A percentile compares a stretch with the other conserved stretches of the same genome.
Evolutionary conservation across 257 asterid genomes (phyloP).

Genomic region (Ilex asprella): DNA sequence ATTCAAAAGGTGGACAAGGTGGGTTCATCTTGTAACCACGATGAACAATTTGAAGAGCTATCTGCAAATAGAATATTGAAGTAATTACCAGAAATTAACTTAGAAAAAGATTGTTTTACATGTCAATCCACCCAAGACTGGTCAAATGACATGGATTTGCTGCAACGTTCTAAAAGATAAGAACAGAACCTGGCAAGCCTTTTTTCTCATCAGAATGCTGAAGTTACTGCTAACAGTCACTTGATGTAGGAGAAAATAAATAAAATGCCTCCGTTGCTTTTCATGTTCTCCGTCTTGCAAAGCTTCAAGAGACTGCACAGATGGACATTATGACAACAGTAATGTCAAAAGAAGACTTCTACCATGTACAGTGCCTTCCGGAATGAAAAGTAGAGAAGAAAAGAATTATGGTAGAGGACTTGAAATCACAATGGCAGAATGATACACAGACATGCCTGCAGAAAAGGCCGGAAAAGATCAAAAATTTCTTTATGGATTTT

Average conservation of each 20-base stretch:
- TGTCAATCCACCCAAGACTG: too few relatives aligned
- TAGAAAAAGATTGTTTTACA: background rate
- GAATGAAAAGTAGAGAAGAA: background rate
- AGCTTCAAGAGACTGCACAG: constrained; percentile 90
- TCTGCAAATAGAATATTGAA: constrained; percentile 38
- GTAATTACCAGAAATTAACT: constrained; percentile 4
- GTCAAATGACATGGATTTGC: constrained; percentile 10
- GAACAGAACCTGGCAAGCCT: constrained; percentile 83
- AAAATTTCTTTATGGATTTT: constrained; percentile 97
- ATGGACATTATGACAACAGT: background rate
- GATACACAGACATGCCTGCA: constrained; percentile 59
- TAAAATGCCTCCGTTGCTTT: constrained; percentile 84
- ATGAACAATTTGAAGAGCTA: constrained; percentile 72
- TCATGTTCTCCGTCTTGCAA: constrained; percentile 98
- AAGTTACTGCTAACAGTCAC: constrained; percentile 92
- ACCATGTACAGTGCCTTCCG: background rate
- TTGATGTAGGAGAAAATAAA: constrained; percentile 94
- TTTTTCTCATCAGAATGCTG: constrained; percentile 82
- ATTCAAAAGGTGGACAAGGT: constrained; percentile 94
- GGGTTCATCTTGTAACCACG: constrained; percentile 95
- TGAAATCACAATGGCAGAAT: background rate
- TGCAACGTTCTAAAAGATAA: constrained; percentile 13
- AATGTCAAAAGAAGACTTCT: background rate
- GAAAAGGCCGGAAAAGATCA: constrained; percentile 94
- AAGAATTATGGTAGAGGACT: constrained; percentile 3